Percentiles rank a stretch among this genome's conserved stretches.
phyloP scores from a whole-genome alignment of 352 stramenopile genomes.

The Blastocystis sp. region DNA sequence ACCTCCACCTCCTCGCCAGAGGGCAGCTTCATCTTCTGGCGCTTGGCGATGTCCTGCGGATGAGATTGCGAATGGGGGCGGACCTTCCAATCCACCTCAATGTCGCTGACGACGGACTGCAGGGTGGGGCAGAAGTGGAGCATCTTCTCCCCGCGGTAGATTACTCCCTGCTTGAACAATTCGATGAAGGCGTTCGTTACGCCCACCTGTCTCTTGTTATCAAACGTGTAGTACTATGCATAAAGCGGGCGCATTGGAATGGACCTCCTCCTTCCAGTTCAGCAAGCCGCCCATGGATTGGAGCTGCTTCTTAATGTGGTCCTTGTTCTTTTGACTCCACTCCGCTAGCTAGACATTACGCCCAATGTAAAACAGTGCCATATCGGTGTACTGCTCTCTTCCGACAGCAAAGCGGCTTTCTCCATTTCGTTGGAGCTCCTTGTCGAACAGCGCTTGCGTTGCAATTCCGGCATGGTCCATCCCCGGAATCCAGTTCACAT shows the following conservation, averaged over 20 bases:
- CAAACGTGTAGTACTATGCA: constrained; percentile 69
- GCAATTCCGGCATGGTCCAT: constrained; percentile 97
- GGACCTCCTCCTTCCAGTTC: constrained; percentile 84
- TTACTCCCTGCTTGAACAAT: constrained; percentile 78
- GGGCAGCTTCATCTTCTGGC: constrained; percentile 68
- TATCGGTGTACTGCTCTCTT: constrained; percentile 87
- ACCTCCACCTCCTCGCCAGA: constrained; percentile 73
- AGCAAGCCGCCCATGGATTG: constrained; percentile 76
- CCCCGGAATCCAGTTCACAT: constrained; percentile 93
- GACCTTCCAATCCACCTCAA: constrained; percentile 82
- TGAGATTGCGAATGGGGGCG: background rate
- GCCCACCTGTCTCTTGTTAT: constrained; percentile 71
- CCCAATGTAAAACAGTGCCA: background rate
- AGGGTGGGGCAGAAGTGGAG: constrained; percentile 85
- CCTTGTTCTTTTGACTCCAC: constrained; percentile 90
- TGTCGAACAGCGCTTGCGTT: constrained; percentile 81
- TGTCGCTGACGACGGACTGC: constrained; percentile 83
- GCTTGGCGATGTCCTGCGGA: constrained; percentile 66
- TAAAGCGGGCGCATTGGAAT: background rate
- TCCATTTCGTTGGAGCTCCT: constrained; percentile 78
- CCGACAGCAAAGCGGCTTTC: constrained; percentile 82
- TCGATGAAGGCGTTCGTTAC: constrained; percentile 82
- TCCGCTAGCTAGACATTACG: constrained; percentile 77
- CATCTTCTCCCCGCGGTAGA: constrained; percentile 83
- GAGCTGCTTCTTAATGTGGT: constrained; percentile 82